Base-by-base conservation (phyloP, 345 rosid genomes). In the Euphorbia pulcherrima region DNA sequence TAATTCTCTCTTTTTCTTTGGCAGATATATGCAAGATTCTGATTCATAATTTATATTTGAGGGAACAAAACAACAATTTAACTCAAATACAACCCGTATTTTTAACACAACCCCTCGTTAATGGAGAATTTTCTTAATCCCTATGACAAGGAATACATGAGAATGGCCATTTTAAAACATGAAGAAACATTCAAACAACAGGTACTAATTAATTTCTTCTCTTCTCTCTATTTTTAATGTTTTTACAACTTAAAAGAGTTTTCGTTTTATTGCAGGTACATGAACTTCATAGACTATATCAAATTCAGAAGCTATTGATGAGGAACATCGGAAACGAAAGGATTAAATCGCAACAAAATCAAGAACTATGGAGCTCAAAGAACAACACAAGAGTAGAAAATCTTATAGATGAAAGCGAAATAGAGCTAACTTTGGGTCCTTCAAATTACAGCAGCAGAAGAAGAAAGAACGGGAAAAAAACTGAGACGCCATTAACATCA, bases 181-280 rank as follows among this genome's bases (percentile, higher is more conserved):
- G 99, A 94, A 82, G 86, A 94, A 85, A 94, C 96, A 46, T 94
- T 94, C 84, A 94, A 83, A 83, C 82, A 89, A 68, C 99, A 94
- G 99, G 99, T 89, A 69, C 1, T 28, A 27, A n/a, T n/a, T n/a
- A n/a, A n/a, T 17, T 28, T 24, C 14, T 20, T 28, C 60, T 13
- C 20, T 1, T 66, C 20, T 54, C 30, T 29, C 14, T 39, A 9
- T 39, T 12, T 39, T 33, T 3, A 33, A 33, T 33, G 37, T 33
- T 33, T 33, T 33, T 7, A 2, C 7, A 7, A 33, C 37, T 33
- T 33, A 3, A 33, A 33, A 33, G 7, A 2, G 7, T 7, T 33
- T 2, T 33, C 4, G 37, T 33, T 33, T 33, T 33, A n/a, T n/a
- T n/a, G n/a, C n/a, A 94, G 99, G 90, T 94, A 13, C 60, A 75